Percentiles rank a stretch among this genome's conserved stretches.
phyloP scores from a whole-genome alignment of 768 basidiomycete species.

The Lepiota subincarnata region DNA sequence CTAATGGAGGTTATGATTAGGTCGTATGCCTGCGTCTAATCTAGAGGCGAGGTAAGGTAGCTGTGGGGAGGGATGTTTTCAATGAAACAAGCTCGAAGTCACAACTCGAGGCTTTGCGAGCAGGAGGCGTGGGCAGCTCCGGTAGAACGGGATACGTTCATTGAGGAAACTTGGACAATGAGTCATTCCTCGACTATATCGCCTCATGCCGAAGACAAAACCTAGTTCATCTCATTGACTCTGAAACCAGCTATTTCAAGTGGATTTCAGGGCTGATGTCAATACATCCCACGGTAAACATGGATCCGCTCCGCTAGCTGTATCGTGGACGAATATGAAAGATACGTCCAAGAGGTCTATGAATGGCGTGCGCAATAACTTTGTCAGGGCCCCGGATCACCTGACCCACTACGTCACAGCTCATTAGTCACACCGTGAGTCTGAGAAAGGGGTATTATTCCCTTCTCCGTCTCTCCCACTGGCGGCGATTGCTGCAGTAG shows the following conservation, averaged over 20 bases:
- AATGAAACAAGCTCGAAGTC: conserved; percentile 3
- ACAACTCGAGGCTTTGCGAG: neutral
- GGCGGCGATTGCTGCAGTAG: conserved; percentile 8
- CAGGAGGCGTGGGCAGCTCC: neutral
- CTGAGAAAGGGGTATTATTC: neutral
- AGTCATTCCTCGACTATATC: neutral
- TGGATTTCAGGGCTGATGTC: neutral
- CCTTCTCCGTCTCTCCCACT: conserved; percentile 6
- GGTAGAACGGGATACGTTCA: neutral
- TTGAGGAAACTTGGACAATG: conserved; percentile 1
- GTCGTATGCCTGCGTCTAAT: neutral
- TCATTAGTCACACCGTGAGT: conserved; percentile 5
- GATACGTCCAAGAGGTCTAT: conserved; percentile 7
- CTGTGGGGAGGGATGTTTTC: conserved; percentile 1
- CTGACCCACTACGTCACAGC: conserved; percentile 1
- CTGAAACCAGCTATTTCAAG: neutral
- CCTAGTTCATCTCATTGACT: neutral
- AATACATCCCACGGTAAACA: neutral
- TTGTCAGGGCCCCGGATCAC: conserved; percentile 1
- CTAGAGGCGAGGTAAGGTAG: neutral
- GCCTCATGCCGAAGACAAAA: conserved; percentile 5
- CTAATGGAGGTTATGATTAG: neutral
- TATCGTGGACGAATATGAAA: neutral
- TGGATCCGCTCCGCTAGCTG: neutral
- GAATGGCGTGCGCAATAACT: conserved; percentile 3